Base-by-base conservation (phyloP, 805 yeast species). In the Diddensiella caesifluorescens region DNA sequence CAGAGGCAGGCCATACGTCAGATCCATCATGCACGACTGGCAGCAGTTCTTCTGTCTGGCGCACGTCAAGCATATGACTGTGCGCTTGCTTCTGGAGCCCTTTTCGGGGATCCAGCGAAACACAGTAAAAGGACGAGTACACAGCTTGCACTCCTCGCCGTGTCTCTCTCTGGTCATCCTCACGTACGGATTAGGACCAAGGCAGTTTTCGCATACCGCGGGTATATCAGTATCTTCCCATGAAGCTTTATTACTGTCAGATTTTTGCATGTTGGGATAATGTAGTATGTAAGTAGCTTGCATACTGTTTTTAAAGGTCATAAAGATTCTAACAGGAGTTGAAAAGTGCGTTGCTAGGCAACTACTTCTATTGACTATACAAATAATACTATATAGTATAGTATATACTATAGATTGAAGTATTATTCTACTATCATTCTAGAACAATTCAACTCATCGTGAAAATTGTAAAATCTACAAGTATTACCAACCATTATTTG, bases 71-170 rank as follows among this genome's bases (percentile, higher is more conserved):
- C 98, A 90, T 15, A 90, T 75, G 1, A 77, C 61, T 2, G 95
- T 87, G 51, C 74, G 77, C 44, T 73, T 70, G 47, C 76, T 64
- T 35, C 65, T 63, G 15, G 67, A 68, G 4, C 66, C 69, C 32
- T 61, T 63, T 30, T 62, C 64, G 13, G 74, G 72, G 44, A 72
- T 69, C 95, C 95, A 86, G 42, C 82, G 73, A 57, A 75, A 90
- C 1, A 81, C 79, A 0, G 89, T 80, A 65, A 82, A 90, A 1
- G 95, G 88, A 37, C 94, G 64, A 0, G 94, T 81, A 57, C 97
- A 90, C 12, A 83, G 64, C 57, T 81, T 80, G 59, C 97, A 90
- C 57, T 83, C 83, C n/a, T 74, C 81, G 1, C 95, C 95, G 40
- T 73, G 64, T 9, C 64, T 63, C 45, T 83, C 88, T 49, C 83